A percentile compares a stretch with the other conserved stretches of the same genome.
These are phyloP conservation scores for Fusarium acutatum DNA, from an alignment of 2,329 filamentous ascomycete genomes.

Conservation along the genomic window DNA sequence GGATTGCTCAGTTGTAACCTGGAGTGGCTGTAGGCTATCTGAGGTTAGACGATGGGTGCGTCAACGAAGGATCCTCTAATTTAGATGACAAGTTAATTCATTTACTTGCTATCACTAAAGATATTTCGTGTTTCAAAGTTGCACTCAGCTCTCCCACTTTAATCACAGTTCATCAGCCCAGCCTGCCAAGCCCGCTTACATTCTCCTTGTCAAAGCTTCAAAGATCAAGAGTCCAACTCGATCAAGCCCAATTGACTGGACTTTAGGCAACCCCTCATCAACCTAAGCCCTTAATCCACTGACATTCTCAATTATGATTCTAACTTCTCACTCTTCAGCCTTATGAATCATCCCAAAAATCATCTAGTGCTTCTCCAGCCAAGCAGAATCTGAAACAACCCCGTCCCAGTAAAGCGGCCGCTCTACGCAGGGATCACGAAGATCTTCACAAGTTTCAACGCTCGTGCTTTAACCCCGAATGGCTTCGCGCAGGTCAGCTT, in stretches of 20 bases:
- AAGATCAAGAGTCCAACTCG: not conserved
- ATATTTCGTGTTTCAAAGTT: constrained; percentile 4
- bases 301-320: rapidly evolving
- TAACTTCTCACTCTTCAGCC: not conserved
- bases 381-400: constrained; percentile 9
- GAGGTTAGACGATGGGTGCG: not conserved
- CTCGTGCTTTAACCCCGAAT: constrained; percentile 1
- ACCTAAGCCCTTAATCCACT: not conserved
- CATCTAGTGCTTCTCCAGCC: not conserved
- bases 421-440: constrained; percentile 18
- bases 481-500: constrained; percentile 3
- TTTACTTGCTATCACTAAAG: not conserved
- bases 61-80: not conserved
- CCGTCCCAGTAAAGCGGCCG: constrained; percentile 20
- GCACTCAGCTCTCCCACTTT: constrained; percentile 8
- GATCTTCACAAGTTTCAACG: constrained; percentile 10
- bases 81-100: not conserved
- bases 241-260: not conserved
- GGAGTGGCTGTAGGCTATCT: not conserved
- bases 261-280: not conserved
- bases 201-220: not conserved
- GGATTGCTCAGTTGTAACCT: not conserved
- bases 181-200: constrained; percentile 2
- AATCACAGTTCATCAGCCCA: not conserved
- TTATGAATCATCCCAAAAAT: not conserved